These are phyloP conservation scores for Arabidopsis arenosa DNA, from an alignment of 345 rosid genomes.

Conservation along the genomic window DNA sequence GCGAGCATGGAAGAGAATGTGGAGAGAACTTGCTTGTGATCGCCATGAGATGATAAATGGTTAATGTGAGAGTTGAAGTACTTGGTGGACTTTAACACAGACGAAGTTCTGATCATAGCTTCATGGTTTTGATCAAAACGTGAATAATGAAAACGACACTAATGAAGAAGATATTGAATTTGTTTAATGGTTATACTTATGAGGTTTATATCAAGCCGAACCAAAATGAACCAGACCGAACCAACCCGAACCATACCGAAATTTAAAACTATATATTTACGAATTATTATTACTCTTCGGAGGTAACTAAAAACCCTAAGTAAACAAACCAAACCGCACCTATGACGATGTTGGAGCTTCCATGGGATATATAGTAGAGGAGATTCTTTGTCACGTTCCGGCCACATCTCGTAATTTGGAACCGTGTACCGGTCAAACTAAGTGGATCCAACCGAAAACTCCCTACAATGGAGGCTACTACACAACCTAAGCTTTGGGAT, in stretches of 20 bases:
- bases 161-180: not conserved
- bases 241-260: not conserved
- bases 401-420: not conserved
- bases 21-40: conserved; percentile 45
- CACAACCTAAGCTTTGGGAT: not conserved
- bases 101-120: conserved; percentile 49
- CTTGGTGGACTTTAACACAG: conserved; percentile 41
- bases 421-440: not conserved
- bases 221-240: not conserved
- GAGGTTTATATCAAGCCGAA: not conserved
- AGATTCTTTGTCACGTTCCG: not conserved
- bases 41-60: conserved; percentile 52
- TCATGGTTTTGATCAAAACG: conserved; percentile 18
- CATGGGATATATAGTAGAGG: not conserved
- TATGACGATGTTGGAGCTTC: not conserved
- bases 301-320: not conserved
- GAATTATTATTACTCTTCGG: not conserved
- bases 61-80: conserved; percentile 47
- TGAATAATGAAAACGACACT: not conserved
- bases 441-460: not conserved
- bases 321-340: not conserved
- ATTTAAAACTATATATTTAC: not conserved
- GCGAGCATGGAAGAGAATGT: conserved; percentile 52
- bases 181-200: not conserved
- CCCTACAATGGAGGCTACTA: not conserved